These are phyloP conservation scores for Colletotrichum horii DNA, from an alignment of 2,329 filamentous ascomycete genomes.

Conservation along the genomic window DNA sequence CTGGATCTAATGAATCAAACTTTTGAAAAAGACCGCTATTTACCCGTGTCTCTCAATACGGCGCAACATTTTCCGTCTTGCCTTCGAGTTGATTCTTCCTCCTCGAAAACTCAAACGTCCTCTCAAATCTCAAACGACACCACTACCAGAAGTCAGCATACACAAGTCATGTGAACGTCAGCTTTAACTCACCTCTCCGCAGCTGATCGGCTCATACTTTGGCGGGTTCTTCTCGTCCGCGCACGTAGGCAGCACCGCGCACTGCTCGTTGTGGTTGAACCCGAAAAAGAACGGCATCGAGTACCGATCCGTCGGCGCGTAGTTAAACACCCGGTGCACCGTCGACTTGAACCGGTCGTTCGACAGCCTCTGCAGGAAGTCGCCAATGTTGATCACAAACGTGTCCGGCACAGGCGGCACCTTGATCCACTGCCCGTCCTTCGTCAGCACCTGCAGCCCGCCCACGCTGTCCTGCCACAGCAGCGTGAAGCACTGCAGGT, in stretches of 20 bases:
- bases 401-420: conserved; percentile 27
- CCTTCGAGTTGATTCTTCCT: background rate
- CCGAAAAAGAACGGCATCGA: conserved; percentile 64
- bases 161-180: too few species aligned
- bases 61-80: background rate
- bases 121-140: conserved; percentile 13
- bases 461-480: conserved; percentile 51
- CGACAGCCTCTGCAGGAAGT: conserved; percentile 28
- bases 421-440: conserved; percentile 40
- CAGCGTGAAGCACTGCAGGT: conserved; percentile 53
- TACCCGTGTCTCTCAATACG: background rate
- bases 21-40: background rate
- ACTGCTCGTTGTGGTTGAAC: conserved; percentile 57
- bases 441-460: conserved; percentile 47
- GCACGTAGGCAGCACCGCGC: conserved; percentile 53
- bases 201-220: conserved; percentile 57
- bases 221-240: conserved; percentile 48
- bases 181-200: conserved; percentile 39
- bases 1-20: background rate
- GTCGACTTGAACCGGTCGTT: conserved; percentile 36
- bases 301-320: conserved; percentile 44
- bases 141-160: background rate
- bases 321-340: conserved; percentile 55
- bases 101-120: conserved; percentile 7
- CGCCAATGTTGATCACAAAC: conserved; percentile 31